These are phyloP conservation scores for Sphenostylis stenocarpa DNA, from an alignment of 306 rosid species.

Conservation along the genomic window DNA sequence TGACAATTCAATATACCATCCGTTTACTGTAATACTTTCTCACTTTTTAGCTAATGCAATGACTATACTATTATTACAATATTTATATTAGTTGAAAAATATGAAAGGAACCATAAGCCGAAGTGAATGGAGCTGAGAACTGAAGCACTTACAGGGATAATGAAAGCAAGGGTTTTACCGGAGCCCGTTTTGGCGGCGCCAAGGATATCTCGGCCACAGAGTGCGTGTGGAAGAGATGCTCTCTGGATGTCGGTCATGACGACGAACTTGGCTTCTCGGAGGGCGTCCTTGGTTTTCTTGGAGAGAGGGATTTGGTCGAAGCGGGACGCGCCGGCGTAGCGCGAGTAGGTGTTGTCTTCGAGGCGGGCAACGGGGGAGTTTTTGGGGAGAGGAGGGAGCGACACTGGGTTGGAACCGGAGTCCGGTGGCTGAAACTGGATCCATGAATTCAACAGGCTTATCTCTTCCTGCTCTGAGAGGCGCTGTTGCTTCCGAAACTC, in stretches of 20 bases:
- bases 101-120: not conserved
- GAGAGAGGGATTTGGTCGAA: conserved; percentile 75
- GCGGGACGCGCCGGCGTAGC: conserved; percentile 60
- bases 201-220: conserved; percentile 77
- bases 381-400: conserved; percentile 50
- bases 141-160: conserved; percentile 66
- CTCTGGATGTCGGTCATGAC: conserved; percentile 87
- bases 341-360: conserved; percentile 44
- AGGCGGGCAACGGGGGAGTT: conserved; percentile 47
- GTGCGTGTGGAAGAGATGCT: conserved; percentile 84
- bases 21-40: not conserved
- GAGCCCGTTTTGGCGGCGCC: conserved; percentile 97
- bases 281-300: conserved; percentile 56
- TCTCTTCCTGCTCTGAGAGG: conserved; percentile 49
- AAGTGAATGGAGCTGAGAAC: not conserved
- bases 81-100: not conserved
- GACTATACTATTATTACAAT: not conserved
- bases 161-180: conserved; percentile 90
- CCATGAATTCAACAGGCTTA: conserved; percentile 55
- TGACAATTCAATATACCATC: not conserved
- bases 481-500: conserved; percentile 48
- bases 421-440: conserved; percentile 56
- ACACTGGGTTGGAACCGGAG: conserved; percentile 63
- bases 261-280: conserved; percentile 42
- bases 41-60: not conserved